A percentile compares a stretch with the other conserved stretches of the same genome.
Evolutionary conservation across 1,284 basidiomycete species (phyloP).

Genomic region (Pyrrhoderma noxium): DNA sequence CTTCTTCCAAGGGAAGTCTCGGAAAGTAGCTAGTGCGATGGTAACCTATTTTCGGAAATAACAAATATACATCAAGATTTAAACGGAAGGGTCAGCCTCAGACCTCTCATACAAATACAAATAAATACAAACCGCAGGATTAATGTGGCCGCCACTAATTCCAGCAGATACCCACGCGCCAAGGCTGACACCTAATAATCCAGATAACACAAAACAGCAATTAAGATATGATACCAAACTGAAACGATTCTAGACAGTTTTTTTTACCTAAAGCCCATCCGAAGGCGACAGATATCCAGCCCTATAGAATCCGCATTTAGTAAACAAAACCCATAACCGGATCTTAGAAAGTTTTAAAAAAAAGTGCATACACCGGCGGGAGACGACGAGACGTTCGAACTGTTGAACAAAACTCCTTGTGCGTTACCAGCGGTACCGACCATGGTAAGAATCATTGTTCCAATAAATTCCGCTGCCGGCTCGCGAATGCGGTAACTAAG

Average conservation of each 20-base stretch:
- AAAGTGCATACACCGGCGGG: conserved; percentile 51
- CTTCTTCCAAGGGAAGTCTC: conserved; percentile 74
- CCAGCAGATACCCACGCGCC: conserved; percentile 62
- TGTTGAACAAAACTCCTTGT: conserved; percentile 53
- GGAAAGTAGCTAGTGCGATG: conserved; percentile 56
- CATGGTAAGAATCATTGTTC: conserved; percentile 57
- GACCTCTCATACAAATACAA: conserved; percentile 18
- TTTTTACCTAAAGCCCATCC: conserved; percentile 59
- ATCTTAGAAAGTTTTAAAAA: not conserved
- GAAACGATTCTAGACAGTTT: not conserved
- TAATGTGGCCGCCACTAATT: conserved; percentile 72
- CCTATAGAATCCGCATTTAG: conserved; percentile 29
- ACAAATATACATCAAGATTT: too few species aligned
- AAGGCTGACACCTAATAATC: conserved; percentile 45
- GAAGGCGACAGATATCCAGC: conserved; percentile 50
- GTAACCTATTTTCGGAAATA: conserved; percentile 43
- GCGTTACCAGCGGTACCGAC: conserved; percentile 60
- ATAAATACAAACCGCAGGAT: conserved; percentile 49
- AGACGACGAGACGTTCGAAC: conserved; percentile 41
- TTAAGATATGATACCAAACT: conserved; percentile 11
- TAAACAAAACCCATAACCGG: not conserved
- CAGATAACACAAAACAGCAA: too few species aligned
- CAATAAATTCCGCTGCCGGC: conserved; percentile 62
- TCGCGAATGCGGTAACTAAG: conserved; percentile 45
- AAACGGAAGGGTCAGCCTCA: conserved; percentile 1